Evolutionary conservation across 345 rosid genomes (phyloP), one percentile per base, ranked within the genome.

Genomic region (Citrus glauca): DNA sequence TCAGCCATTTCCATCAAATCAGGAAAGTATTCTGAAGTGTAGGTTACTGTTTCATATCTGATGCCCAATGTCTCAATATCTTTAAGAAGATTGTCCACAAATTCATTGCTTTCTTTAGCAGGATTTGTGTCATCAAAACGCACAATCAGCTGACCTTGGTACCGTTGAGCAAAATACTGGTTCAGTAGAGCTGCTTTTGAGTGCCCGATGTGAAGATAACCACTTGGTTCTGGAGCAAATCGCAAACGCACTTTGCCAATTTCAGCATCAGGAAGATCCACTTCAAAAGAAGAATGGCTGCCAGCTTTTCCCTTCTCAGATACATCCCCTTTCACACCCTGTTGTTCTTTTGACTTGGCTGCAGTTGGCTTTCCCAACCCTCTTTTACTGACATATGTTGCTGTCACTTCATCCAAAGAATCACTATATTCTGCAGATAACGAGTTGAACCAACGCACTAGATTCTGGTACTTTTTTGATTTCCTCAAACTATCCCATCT

Each of bases 121-220:
- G 99, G 98, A 84, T 96, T 96, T 48, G 99, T 96, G 83, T 96
- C 99, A 80, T 94, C 99, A 82, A 96, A 96, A 19, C 99, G 93
- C 63, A 96, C 66, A 74, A 94, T 94, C 77, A 96, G 81, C 85
- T 88, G 87, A 75, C 99, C 99, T 84, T 84, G 90, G 88, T 94
- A 96, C 33, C 94, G 79, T 69, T 94, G 85, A 32, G 99, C 97
- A 40, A 96, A 96, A 78, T 94, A 92, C 80, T 96, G 88, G 85
- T 94, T 96, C 78, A 96, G 30, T 38, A 96, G 80, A 33, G 97
- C 99, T 1, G 99, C 99, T 78, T 94, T 96, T 11, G 98, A 90
- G 67, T 96, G 98, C 50, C 98, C 98, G 42, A 96, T 94, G 75
- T 96, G 99, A 81, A 96, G 99, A 86, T 81, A 96, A 56, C 99